Base-by-base conservation (phyloP, 257 asterid species). In the Solanum neorickii region DNA sequence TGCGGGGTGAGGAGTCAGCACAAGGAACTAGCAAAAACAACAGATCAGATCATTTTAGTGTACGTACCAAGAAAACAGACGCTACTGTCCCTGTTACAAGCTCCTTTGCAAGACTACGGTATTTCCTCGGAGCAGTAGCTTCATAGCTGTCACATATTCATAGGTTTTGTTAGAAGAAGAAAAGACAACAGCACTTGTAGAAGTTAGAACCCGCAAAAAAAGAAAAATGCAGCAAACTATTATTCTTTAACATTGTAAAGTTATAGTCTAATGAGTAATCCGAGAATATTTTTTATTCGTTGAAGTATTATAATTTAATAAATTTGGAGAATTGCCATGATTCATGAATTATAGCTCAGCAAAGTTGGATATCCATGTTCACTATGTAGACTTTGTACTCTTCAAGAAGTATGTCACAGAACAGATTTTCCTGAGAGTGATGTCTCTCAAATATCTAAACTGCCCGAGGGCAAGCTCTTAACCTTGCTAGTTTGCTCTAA, bases 121-220 rank as follows among this genome's bases (percentile, higher is more conserved):
- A 94, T 93, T 90, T 96, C 93, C 94, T 91, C 15, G 99, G 96
- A 83, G 98, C 91, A 84, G 99, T 96, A 83, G 99, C 98, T 92
- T 94, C 99, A 86, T 96, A 96, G 89, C 99, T 96, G 97, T 82
- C 20, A 82, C 20, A 49, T 93, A 92, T 15, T 75, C 20, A 31
- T 44, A 83, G 14, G 49, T 52, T 52, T 60, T 60, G 68, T 85
- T 42, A 88, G 7, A 27, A 14, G 42, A 65, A 16, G 21, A 42
- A 47, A 80, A 47, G 12, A 47, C 68, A 18, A 10, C 85, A 80
- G 1, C 18, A 80, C 42, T 47, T 80, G 68, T 18, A 47, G 39
- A 35, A 35, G 39, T 35, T 35, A 37, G 44, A 77, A 16, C 18
- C 14, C 27, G 5, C 18, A 27, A 46, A 27, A 44, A 9, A 18